These are phyloP conservation scores for Suillus discolor DNA, from an alignment of 768 basidiomycete species.

Conservation along the genomic window DNA sequence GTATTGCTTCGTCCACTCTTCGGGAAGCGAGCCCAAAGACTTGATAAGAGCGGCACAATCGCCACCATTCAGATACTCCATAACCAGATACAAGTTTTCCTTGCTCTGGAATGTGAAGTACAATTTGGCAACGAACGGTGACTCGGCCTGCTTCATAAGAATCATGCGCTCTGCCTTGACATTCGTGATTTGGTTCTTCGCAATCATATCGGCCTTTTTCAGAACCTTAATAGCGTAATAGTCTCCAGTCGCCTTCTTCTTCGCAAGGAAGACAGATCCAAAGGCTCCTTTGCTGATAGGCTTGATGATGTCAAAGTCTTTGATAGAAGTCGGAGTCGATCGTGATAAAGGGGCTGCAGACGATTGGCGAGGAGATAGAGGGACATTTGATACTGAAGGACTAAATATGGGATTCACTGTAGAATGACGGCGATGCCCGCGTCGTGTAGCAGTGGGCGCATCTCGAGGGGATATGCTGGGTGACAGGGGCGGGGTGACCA, in stretches of 20 bases:
- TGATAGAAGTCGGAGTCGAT: conserved; percentile 88
- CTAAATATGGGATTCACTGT: conserved; percentile 64
- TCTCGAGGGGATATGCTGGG: conserved; percentile 59
- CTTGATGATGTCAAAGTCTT: conserved; percentile 99
- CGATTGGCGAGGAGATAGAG: conserved; percentile 86
- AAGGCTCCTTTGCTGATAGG: conserved; percentile 99
- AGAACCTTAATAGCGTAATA: conserved; percentile 99
- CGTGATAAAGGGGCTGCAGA: conserved; percentile 77
- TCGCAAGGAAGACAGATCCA: conserved; percentile 96
- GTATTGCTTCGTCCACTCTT: conserved; percentile 97
- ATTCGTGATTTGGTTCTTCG: conserved; percentile 99
- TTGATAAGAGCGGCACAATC: conserved; percentile 98
- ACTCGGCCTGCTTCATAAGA: conserved; percentile 98
- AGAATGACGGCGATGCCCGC: conserved; percentile 72
- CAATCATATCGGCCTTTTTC: conserved; percentile 99
- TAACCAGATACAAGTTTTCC: conserved; percentile 97
- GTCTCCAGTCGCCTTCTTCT: conserved; percentile 97
- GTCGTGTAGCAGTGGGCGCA: conserved; percentile 43
- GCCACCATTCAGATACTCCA: conserved; percentile 99
- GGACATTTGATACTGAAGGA: conserved; percentile 50
- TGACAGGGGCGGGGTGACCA: conserved; percentile 77
- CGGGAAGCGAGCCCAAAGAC: conserved; percentile 87
- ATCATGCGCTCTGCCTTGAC: conserved; percentile 99
- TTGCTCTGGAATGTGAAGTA: conserved; percentile 99
- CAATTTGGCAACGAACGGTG: conserved; percentile 95